These are phyloP conservation scores for Ophiocordyceps sinensis DNA, from an alignment of 2,329 filamentous ascomycete species.

Conservation along the genomic window DNA sequence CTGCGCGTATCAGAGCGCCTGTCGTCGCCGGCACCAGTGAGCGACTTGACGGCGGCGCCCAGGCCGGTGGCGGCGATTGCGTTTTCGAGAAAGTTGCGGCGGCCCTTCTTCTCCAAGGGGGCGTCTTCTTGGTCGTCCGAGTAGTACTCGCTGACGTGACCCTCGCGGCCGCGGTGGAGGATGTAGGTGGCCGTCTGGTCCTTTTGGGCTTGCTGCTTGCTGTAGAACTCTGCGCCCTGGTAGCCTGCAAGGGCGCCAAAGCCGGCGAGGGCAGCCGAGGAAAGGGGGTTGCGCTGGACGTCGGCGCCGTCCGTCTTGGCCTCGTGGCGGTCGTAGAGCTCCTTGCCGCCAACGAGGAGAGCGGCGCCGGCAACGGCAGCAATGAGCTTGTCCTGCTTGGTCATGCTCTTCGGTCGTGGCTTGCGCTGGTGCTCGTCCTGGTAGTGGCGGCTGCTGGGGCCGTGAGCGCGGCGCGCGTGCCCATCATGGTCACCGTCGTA, in stretches of 20 bases:
- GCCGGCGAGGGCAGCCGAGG: conserved; percentile 46
- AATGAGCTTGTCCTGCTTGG: conserved; percentile 51
- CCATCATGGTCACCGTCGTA: conserved; percentile 17
- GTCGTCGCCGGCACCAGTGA: conserved; percentile 34
- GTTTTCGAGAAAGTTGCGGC: conserved; percentile 50
- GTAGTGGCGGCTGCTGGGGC: conserved; percentile 33
- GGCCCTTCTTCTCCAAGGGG: conserved; percentile 40
- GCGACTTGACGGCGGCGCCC: conserved; percentile 45
- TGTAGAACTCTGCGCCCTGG: conserved; percentile 47
- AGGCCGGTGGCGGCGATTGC: conserved; percentile 47
- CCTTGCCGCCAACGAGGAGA: conserved; percentile 50
- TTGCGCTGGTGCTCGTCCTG: conserved; percentile 39
- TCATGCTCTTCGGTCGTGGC: conserved; percentile 32
- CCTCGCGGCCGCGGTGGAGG: conserved; percentile 38
- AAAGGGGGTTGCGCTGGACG: conserved; percentile 42
- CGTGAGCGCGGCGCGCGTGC: conserved; percentile 25
- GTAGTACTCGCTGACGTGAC: conserved; percentile 38
- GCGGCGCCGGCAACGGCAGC: conserved; percentile 52
- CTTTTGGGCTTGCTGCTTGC: conserved; percentile 43
- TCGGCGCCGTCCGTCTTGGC: conserved; percentile 34
- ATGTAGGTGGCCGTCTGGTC: conserved; percentile 39
- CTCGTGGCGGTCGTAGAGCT: conserved; percentile 49
- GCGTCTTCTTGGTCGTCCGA: conserved; percentile 35
- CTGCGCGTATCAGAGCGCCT: conserved; percentile 27
- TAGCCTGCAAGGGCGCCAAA: conserved; percentile 51